Evolutionary conservation across 2,329 filamentous ascomycete genomes (phyloP).

Genomic region (Hypomyces perniciosus): DNA sequence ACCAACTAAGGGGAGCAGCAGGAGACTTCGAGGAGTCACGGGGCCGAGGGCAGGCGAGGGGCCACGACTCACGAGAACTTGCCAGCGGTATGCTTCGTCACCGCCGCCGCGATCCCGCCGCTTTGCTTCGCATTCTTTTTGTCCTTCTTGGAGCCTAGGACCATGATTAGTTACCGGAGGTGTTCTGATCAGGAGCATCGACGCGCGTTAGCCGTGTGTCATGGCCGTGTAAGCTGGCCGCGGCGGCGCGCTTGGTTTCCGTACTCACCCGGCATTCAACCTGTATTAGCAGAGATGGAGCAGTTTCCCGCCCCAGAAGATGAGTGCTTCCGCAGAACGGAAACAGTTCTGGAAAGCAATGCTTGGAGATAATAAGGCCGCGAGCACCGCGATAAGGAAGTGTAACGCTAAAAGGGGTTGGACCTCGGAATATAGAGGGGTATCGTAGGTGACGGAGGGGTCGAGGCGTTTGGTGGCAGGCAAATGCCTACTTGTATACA

Average conservation of each 20-base stretch:
- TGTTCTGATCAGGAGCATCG: background rate
- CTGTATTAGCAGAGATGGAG: conserved; percentile 11
- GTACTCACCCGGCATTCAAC: conserved; percentile 14
- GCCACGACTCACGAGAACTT: conserved; percentile 43
- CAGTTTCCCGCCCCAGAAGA: conserved; percentile 13
- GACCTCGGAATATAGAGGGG: conserved; percentile 10
- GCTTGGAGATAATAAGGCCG: background rate
- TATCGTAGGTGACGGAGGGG: conserved; percentile 12
- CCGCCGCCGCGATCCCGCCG: conserved; percentile 46
- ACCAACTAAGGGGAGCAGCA: background rate
- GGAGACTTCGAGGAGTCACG: conserved; percentile 21
- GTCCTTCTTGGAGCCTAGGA: conserved; percentile 35
- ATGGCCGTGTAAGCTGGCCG: conserved; percentile 2
- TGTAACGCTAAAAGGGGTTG: conserved; percentile 12
- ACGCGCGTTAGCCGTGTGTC: background rate
- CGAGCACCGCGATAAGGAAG: background rate
- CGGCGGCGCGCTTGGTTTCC: background rate
- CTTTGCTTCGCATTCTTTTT: conserved; percentile 50
- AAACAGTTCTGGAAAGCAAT: conserved; percentile 3
- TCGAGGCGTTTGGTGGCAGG: background rate
- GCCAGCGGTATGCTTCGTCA: conserved; percentile 46
- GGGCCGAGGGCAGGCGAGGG: conserved; percentile 16
- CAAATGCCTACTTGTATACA: too few species aligned
- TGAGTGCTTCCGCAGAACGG: conserved; percentile 7
- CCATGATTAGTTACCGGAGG: background rate